phyloP scores from a whole-genome alignment of 2,329 filamentous ascomycete species.

The Rasamsonia emersonii region DNA sequence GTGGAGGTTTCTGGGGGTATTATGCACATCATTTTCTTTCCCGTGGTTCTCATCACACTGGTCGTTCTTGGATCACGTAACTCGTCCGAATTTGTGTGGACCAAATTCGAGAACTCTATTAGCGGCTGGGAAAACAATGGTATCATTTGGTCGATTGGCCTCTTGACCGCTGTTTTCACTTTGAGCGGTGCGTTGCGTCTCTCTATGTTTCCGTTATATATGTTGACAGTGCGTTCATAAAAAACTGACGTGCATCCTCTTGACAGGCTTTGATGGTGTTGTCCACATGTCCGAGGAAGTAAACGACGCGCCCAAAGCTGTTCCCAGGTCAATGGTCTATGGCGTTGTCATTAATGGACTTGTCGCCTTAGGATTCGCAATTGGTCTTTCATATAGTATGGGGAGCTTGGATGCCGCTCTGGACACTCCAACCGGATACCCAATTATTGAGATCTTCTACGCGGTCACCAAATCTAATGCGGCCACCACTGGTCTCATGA shows the following conservation, averaged over 20 bases:
- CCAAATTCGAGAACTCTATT: conserved; percentile 35
- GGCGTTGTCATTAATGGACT: conserved; percentile 35
- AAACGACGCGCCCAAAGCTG: conserved; percentile 36
- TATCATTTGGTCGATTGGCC: conserved; percentile 39
- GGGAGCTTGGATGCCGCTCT: conserved; percentile 28
- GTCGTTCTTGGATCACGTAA: conserved; percentile 25
- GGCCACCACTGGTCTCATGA: conserved; percentile 34
- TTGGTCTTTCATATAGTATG: conserved; percentile 38
- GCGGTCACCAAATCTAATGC: conserved; percentile 31
- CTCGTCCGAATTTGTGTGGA: conserved; percentile 34
- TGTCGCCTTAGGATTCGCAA: conserved; percentile 33
- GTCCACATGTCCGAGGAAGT: conserved; percentile 43
- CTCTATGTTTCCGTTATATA: neutral
- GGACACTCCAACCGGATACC: conserved; percentile 22
- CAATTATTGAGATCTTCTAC: conserved; percentile 37
- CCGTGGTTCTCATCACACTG: conserved; percentile 29
- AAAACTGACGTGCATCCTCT: conserved; percentile 2
- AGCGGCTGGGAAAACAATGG: conserved; percentile 38
- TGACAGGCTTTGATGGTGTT: conserved; percentile 38
- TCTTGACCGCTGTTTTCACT: conserved; percentile 20
- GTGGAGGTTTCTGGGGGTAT: conserved; percentile 19
- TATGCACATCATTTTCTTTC: conserved; percentile 29
- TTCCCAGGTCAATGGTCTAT: conserved; percentile 39
- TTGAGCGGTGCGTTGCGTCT: conserved; percentile 16
- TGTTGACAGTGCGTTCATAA: neutral